Conservation (phyloP, 2,329 filamentous ascomycete species). For the Pseudocercospora crystallina region DNA sequence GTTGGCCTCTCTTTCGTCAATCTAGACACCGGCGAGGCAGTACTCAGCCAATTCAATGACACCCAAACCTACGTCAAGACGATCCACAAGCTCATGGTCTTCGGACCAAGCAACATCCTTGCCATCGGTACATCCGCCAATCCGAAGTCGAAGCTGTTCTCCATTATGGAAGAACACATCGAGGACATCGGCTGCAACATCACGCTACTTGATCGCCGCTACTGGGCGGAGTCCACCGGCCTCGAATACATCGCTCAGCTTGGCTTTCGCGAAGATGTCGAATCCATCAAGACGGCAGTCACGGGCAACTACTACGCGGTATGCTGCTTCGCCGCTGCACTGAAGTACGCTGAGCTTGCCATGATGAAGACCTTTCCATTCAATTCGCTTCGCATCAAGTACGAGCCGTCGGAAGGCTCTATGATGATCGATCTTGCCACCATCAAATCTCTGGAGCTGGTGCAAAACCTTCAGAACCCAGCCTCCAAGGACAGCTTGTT, state of each 20-base stretch:
- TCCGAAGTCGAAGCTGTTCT: slow-evolving; percentile 70
- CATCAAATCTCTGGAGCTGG: slow-evolving; percentile 81
- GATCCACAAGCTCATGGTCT: slow-evolving; percentile 79
- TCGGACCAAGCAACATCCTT: slow-evolving; percentile 75
- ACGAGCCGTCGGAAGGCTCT: slow-evolving; percentile 82
- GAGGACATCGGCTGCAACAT: slow-evolving; percentile 58
- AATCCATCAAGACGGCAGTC: slow-evolving; percentile 75
- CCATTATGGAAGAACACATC: slow-evolving; percentile 71
- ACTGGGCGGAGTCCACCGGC: slow-evolving; percentile 79
- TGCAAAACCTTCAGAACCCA: slow-evolving; percentile 77
- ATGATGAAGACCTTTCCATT: slow-evolving; percentile 67
- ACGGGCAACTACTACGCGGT: slow-evolving; percentile 83
- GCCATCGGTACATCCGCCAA: slow-evolving; percentile 72
- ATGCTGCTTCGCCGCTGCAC: slow-evolving; percentile 81
- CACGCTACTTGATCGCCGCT: slow-evolving; percentile 68
- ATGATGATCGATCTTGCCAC: slow-evolving; percentile 96
- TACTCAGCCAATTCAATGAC: slow-evolving; percentile 88
- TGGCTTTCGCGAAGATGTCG: slow-evolving; percentile 77
- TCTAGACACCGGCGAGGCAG: slow-evolving; percentile 76
- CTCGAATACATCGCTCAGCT: slow-evolving; percentile 75
- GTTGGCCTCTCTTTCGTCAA: slow-evolving; percentile 83
- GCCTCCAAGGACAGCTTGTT: slow-evolving; percentile 82
- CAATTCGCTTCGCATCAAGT: slow-evolving; percentile 83
- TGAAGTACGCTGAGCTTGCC: slow-evolving; percentile 77
- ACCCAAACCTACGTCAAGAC: slow-evolving; percentile 89